Base-by-base conservation (phyloP, 2,329 filamentous ascomycete species). In the Pseudopyricularia cyperi region DNA sequence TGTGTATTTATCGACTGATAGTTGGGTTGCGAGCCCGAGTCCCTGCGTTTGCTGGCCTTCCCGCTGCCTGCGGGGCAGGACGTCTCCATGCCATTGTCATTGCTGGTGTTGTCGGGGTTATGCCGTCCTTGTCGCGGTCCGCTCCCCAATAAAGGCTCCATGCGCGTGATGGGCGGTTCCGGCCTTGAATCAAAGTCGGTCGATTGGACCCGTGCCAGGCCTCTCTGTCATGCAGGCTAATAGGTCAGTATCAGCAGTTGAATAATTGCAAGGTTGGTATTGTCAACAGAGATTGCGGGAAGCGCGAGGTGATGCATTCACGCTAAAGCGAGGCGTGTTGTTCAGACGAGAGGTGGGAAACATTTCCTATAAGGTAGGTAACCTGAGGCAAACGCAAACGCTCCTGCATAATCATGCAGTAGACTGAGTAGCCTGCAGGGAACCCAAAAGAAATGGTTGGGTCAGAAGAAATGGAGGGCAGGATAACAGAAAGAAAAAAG, bases 221-320 rank as follows among this genome's bases (percentile, higher is more conserved):
- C 49, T 46, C 26, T 51, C 49, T 51, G 12, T 28, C 24, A 32
- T 15, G 44, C 12, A 19, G 12, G 24, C 22, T 47, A 19, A 22
- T 14, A 32, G 9, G 14, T 47, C 24, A 26, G 44, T 47, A 26
- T n/a, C 24, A 28, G 44, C 12, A 47, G 9, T 15, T n/a, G 30
- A 17, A 28, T n/a, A n/a, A 57, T 3, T 61, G 48, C 37, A 19
- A 42, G 37, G 5, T 19, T 11, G 6, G 59, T 58, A n/a, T 28
- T 57, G 61, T 14, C 58, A 46, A 48, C 14, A 48, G 30, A 19
- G 12, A 32, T 14, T 17, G 46, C 46, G 46, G 46, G 30, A 32
- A 48, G n/a, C n/a, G n/a, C n/a, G n/a, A n/a, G n/a, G n/a, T n/a
- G n/a, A n/a, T n/a, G n/a, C n/a, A n/a, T n/a, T n/a, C n/a, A n/a